Conservation (phyloP, 257 asterid species). For the Linderniella brevidens region DNA sequence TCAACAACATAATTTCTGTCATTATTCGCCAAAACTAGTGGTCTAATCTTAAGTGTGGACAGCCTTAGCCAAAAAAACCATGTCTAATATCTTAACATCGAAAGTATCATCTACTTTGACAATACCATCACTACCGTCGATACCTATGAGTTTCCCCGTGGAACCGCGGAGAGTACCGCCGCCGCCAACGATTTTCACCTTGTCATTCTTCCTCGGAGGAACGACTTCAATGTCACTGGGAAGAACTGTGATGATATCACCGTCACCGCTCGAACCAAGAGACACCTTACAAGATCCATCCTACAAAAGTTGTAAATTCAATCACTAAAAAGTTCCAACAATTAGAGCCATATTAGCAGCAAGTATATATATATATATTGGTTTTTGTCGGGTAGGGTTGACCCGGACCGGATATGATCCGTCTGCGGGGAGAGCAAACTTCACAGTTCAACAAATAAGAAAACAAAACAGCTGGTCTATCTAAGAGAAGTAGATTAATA, state of each 20-base stretch:
- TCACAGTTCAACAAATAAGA: too few species aligned
- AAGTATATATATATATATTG: too few species aligned
- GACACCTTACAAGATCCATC: slow-evolving; percentile 75
- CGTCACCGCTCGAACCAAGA: slow-evolving; percentile 64
- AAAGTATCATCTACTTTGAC: slow-evolving; percentile 64
- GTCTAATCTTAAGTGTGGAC: slow-evolving; percentile 15
- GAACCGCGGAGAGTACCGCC: slow-evolving; percentile 53
- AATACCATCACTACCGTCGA: slow-evolving; percentile 83
- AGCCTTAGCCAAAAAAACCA: slow-evolving; percentile 56
- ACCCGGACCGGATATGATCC: too few species aligned
- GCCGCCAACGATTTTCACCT: slow-evolving; percentile 83
- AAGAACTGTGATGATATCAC: slow-evolving; percentile 39
- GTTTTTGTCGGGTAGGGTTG: background rate
- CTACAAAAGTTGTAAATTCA: slow-evolving; percentile 14
- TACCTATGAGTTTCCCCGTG: slow-evolving; percentile 74
- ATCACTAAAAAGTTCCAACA: background rate
- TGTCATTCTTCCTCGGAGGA: slow-evolving; percentile 59
- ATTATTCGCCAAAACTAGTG: too few species aligned
- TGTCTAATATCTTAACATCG: slow-evolving; percentile 74
- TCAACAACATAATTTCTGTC: too few species aligned
- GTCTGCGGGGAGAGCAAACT: too few species aligned
- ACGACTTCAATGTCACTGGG: slow-evolving; percentile 54
- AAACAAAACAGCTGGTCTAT: too few species aligned
- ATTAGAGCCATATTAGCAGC: background rate
- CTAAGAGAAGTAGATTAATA: too few species aligned